Evolutionary conservation across 352 stramenopile species (phyloP), one percentile per base, ranked within the genome.

Genomic region (Blastocystis sp.): DNA sequence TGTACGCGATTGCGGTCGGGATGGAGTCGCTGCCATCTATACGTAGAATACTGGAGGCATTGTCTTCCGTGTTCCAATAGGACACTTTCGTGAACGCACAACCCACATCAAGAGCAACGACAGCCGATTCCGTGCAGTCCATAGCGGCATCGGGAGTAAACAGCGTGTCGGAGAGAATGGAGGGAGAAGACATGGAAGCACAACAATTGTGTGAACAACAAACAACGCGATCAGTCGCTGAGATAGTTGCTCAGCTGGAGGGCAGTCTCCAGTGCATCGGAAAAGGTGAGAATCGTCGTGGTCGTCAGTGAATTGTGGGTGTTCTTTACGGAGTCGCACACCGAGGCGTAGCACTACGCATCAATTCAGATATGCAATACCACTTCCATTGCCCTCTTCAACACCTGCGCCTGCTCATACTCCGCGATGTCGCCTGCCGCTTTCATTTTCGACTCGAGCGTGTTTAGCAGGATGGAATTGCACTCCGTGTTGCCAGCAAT

Each of bases 21-120:
- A 85, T 85, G 2, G 74, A 85, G 16, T 69, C 39, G n/a, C 41
- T 35, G 3, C 45, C 74, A 16, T 62, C 50, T 45, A 85, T 37
- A 29, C n/a, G 50, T 0, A 85, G 24, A 16, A 41, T 67, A 69
- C 60, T 69, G 16, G 74, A 85, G 29, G 51, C 67, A 3, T 59
- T 59, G 66, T 85, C 74, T 21, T 85, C 74, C 59, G 12, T 13
- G 70, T 85, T 69, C 74, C 74, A 85, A n/a, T 85, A 85, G 9
- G 74, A 67, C 12, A 55, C 74, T 67, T 69, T 85, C 3, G 74
- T 85, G 55, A 85, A 85, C 19, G 65, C 74, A 67, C 60, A 59
- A 60, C 74, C 74, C 21, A 85, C 21, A 51, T 85, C 74, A 37
- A 85, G 31, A 13, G 74, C 74, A 70, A 85, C 39, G 12, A 85